These are phyloP conservation scores for Flaveria ramosissima DNA, from an alignment of 129 eudicot species.

Conservation along the genomic window DNA sequence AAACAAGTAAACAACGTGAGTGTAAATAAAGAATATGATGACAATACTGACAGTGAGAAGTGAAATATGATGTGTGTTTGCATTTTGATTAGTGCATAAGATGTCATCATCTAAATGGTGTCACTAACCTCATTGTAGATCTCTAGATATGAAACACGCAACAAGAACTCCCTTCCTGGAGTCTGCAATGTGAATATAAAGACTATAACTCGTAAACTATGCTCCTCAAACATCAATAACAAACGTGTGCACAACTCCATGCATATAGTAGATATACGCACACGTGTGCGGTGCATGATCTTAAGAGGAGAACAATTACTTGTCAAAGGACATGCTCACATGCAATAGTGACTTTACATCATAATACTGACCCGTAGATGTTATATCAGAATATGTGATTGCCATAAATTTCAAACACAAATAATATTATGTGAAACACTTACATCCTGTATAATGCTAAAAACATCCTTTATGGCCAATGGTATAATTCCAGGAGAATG, in stretches of 20 bases:
- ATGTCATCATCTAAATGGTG: neutral
- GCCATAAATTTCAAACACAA: conserved; percentile 5
- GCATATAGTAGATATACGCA: neutral
- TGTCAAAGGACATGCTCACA: conserved; percentile 14
- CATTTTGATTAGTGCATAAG: conserved; percentile 9
- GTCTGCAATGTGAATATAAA: conserved; percentile 62
- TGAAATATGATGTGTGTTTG: conserved; percentile 1
- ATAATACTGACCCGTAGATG: conserved; percentile 22
- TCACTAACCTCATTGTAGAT: conserved; percentile 92
- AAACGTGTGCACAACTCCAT: conserved; percentile 13
- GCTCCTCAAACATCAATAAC: conserved; percentile 26
- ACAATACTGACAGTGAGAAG: conserved; percentile 11
- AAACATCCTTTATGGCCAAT: conserved; percentile 94
- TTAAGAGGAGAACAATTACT: neutral
- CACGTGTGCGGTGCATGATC: neutral
- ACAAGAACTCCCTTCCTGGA: conserved; percentile 94
- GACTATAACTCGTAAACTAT: conserved; percentile 13
- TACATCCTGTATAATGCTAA: conserved; percentile 98
- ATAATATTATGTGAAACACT: conserved; percentile 34
- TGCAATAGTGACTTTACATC: conserved; percentile 20
- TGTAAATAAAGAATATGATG: neutral
- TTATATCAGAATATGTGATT: neutral
- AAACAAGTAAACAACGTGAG: neutral
- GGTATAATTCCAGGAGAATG: conserved; percentile 92
- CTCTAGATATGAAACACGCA: conserved; percentile 95